Percentiles rank a stretch among this genome's conserved stretches.
These are phyloP conservation scores for Fomes fomentarius DNA, from an alignment of 1,284 basidiomycete genomes.

Conservation along the genomic window DNA sequence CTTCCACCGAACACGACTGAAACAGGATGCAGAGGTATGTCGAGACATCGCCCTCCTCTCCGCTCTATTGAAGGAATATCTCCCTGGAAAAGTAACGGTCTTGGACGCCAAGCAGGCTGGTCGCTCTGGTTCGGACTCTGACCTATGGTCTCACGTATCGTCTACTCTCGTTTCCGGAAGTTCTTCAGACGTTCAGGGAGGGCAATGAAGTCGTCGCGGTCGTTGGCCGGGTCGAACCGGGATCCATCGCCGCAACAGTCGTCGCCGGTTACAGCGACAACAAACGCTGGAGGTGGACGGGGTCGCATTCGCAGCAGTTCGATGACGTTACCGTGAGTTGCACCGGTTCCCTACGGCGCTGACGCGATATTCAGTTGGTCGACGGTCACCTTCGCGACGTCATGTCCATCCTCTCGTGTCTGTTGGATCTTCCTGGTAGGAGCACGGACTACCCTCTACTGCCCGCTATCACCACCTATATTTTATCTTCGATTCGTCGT, in stretches of 20 bases:
- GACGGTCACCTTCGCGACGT: neutral
- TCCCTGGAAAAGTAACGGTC: neutral
- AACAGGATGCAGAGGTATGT: neutral
- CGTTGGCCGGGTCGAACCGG: neutral
- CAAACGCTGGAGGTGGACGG: neutral
- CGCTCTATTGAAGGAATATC: neutral
- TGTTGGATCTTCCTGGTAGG: neutral
- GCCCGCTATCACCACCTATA: neutral
- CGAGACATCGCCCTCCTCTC: slow-evolving; percentile 1
- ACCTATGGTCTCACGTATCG: neutral
- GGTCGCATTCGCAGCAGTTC: neutral
- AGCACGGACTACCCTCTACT: neutral
- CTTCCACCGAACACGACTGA: neutral
- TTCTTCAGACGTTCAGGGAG: neutral
- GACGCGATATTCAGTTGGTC: neutral
- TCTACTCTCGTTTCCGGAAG: neutral
- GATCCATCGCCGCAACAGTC: neutral
- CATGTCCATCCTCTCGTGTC: slow-evolving; percentile 1
- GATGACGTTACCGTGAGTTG: neutral
- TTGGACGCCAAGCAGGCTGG: neutral
- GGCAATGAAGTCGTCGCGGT: slow-evolving; percentile 1
- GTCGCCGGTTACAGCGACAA: neutral
- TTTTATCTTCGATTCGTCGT: neutral
- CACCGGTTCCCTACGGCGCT: neutral
- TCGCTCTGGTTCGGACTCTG: neutral